Evolutionary conservation across 352 stramenopile species (phyloP).

Genomic region (Phytophthora litchii): DNA sequence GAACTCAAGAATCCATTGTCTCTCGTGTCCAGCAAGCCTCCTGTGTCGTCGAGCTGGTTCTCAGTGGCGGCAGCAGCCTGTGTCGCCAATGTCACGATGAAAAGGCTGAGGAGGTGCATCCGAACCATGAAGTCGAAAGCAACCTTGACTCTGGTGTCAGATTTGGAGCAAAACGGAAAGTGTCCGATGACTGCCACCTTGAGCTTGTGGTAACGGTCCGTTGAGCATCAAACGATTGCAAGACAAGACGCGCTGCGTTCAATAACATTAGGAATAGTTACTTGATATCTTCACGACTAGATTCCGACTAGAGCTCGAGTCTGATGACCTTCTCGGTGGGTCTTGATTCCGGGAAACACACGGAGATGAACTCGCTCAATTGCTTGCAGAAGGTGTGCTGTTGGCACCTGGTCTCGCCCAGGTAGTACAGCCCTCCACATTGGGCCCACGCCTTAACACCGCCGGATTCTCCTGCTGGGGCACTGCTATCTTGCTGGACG

Average conservation of each 20-base stretch:
- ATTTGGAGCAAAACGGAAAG: constrained; percentile 15
- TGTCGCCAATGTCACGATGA: constrained; percentile 1
- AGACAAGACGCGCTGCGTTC: constrained; percentile 2
- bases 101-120: constrained; percentile 5
- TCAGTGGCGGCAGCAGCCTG: neutral
- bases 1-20: constrained; percentile 7
- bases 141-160: neutral
- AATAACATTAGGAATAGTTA: constrained; percentile 41
- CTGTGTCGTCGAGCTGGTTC: neutral
- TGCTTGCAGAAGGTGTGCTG: constrained; percentile 35
- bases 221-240: neutral
- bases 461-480: neutral
- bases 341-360: constrained; percentile 37
- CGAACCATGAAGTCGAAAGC: constrained; percentile 1
- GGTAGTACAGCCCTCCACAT: constrained; percentile 36
- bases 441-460: constrained; percentile 34
- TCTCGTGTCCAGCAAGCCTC: neutral
- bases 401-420: constrained; percentile 33
- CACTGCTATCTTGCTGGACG: too few relatives aligned
- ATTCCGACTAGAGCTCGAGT: constrained; percentile 24
- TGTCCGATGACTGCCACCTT: constrained; percentile 1
- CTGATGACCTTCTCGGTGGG: constrained; percentile 33
- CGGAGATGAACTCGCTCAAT: constrained; percentile 38
- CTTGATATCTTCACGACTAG: constrained; percentile 17
- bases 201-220: constrained; percentile 4